Evolutionary conservation across 2,329 filamentous ascomycete species (phyloP).

Genomic region (Chlorencoelia australis): DNA sequence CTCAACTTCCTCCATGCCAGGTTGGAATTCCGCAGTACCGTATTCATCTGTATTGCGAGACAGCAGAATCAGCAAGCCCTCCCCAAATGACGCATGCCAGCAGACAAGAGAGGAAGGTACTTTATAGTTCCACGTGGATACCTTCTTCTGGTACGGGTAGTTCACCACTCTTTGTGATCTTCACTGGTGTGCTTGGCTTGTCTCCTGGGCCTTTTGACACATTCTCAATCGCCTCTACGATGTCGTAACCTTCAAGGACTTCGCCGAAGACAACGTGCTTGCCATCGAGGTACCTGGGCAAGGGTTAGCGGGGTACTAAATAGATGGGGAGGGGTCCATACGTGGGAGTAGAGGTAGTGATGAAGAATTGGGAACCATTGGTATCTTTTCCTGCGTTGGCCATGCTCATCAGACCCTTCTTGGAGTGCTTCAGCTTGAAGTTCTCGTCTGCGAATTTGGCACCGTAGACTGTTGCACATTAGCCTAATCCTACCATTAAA

Average conservation of each 20-base stretch:
- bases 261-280: constrained; percentile 83
- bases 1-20: constrained; percentile 21
- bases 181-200: constrained; percentile 59
- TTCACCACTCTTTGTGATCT: constrained; percentile 77
- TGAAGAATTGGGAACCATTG: constrained; percentile 87
- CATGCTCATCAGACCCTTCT: constrained; percentile 76
- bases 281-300: constrained; percentile 65
- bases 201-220: constrained; percentile 54
- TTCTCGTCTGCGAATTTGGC: constrained; percentile 81
- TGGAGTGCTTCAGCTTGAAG: constrained; percentile 90
- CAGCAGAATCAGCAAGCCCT: constrained; percentile 25
- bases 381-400: constrained; percentile 78
- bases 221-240: constrained; percentile 71
- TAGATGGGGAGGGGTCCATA: constrained; percentile 26
- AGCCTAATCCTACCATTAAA: constrained; percentile 6
- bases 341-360: constrained; percentile 72
- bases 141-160: constrained; percentile 77
- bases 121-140: constrained; percentile 84
- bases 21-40: constrained; percentile 24
- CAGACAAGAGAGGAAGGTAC: constrained; percentile 18
- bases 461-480: constrained; percentile 56
- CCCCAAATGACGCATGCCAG: constrained; percentile 12
- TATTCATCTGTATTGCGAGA: constrained; percentile 21
- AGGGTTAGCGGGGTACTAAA: constrained; percentile 11
- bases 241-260: constrained; percentile 75